Percentiles rank a stretch among this genome's conserved stretches.
These are phyloP conservation scores for Colletotrichum noveboracense DNA, from an alignment of 2,329 filamentous ascomycete genomes.

Conservation along the genomic window DNA sequence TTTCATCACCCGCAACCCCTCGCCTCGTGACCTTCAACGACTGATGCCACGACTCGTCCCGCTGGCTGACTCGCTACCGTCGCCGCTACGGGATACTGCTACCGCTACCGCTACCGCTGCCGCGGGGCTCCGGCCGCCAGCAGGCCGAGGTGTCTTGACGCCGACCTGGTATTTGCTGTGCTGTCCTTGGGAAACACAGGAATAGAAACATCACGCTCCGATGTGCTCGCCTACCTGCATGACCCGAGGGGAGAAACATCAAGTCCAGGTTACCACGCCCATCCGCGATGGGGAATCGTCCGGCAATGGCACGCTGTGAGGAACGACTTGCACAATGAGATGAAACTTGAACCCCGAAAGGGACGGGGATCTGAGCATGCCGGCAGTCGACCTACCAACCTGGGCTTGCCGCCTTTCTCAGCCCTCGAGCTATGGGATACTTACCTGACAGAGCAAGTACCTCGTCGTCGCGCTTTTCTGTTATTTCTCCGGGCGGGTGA, in stretches of 20 bases:
- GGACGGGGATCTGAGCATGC: constrained; percentile 12
- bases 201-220: constrained; percentile 21
- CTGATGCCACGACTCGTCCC: neutral
- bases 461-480: neutral
- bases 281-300: constrained; percentile 7
- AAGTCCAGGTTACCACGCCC: neutral
- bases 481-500: neutral
- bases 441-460: neutral
- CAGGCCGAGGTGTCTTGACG: constrained; percentile 7
- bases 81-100: neutral
- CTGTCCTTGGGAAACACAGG: neutral
- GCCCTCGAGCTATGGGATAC: neutral
- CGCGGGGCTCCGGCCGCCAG: constrained; percentile 4
- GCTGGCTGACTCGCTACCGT: neutral
- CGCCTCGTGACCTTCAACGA: neutral
- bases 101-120: neutral
- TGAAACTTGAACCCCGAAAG: constrained; percentile 17
- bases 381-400: constrained; percentile 11
- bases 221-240: constrained; percentile 4
- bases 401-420: neutral
- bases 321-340: constrained; percentile 18
- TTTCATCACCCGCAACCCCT: neutral
- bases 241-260: neutral
- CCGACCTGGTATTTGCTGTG: neutral
- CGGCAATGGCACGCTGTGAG: constrained; percentile 15